A percentile compares a stretch with the other conserved stretches of the same genome.
Conservation (phyloP, 2,329 filamentous ascomycete genomes). For the Pseudogymnoascus sp. region DNA sequence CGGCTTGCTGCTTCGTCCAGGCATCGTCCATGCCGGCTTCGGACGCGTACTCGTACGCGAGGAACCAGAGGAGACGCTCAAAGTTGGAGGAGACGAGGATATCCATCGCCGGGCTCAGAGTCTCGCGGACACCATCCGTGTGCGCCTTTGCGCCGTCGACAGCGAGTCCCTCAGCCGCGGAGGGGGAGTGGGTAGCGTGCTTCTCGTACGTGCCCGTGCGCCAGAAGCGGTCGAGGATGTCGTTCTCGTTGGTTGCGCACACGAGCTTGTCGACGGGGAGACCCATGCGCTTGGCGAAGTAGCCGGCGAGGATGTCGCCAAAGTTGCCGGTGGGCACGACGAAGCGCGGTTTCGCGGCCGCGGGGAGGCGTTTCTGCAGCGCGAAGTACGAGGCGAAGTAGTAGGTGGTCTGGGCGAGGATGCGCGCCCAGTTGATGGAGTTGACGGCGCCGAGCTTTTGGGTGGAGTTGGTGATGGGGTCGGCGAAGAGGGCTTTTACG, state of each 20-base stretch:
- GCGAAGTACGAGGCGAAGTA: conserved; percentile 94
- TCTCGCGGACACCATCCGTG: conserved; percentile 73
- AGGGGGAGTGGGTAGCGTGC: conserved; percentile 51
- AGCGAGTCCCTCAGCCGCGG: conserved; percentile 45
- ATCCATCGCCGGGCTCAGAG: conserved; percentile 92
- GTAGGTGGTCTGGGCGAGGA: conserved; percentile 93
- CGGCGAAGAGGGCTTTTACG: conserved; percentile 85
- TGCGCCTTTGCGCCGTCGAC: conserved; percentile 54
- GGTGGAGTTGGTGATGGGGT: conserved; percentile 70
- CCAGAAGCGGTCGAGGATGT: conserved; percentile 94
- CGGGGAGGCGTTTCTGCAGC: conserved; percentile 49
- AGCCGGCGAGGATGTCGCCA: conserved; percentile 86
- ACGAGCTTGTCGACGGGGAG: conserved; percentile 81
- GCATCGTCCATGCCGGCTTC: conserved; percentile 52
- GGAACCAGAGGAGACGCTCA: conserved; percentile 88
- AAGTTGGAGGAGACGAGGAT: conserved; percentile 96
- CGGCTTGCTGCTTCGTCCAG: conserved; percentile 60
- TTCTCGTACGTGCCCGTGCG: conserved; percentile 85
- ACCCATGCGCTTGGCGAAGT: conserved; percentile 86
- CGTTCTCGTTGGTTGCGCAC: conserved; percentile 94
- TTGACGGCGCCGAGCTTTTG: conserved; percentile 89
- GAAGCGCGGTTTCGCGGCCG: conserved; percentile 60
- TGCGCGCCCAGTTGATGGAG: conserved; percentile 92
- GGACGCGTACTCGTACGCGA: conserved; percentile 63
- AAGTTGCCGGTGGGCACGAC: conserved; percentile 96